Percentiles rank a stretch among this genome's conserved stretches.
These are phyloP conservation scores for Gnaphalium uliginosum DNA, from an alignment of 129 eudicot genomes.

Conservation along the genomic window DNA sequence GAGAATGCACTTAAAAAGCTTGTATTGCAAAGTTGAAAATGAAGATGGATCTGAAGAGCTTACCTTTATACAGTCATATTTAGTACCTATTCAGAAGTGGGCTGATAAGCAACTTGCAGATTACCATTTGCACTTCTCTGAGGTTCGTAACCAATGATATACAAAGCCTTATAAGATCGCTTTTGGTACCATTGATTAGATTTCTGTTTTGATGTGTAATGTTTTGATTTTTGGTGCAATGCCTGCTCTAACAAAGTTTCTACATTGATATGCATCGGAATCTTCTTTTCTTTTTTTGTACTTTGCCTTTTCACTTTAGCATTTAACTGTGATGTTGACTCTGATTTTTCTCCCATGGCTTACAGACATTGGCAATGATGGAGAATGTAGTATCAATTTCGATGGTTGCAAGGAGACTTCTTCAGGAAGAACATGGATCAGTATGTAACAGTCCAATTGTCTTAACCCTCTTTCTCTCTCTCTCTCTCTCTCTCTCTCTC, in stretches of 20 bases:
- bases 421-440: constrained; percentile 84
- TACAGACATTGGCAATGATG: constrained; percentile 74
- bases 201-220: not conserved
- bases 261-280: constrained; percentile 4
- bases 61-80: constrained; percentile 82
- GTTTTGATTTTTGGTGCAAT: constrained; percentile 10
- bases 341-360: constrained; percentile 8
- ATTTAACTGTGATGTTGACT: not conserved
- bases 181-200: not conserved
- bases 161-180: not conserved
- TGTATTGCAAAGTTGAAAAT: constrained; percentile 70
- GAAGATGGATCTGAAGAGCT: constrained; percentile 62
- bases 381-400: constrained; percentile 74
- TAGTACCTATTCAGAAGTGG: constrained; percentile 88
- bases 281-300: constrained; percentile 10
- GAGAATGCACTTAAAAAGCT: constrained; percentile 83
- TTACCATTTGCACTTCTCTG: constrained; percentile 78
- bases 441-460: constrained; percentile 42
- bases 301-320: constrained; percentile 22
- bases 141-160: constrained; percentile 49
- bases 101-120: constrained; percentile 89
- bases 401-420: constrained; percentile 84
- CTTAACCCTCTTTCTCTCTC: constrained; percentile 5
- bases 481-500: not conserved
- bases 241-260: constrained; percentile 16